Evolutionary conservation across 371 early-diverging fungal species (phyloP).

Genomic region (Mortierella sp.): DNA sequence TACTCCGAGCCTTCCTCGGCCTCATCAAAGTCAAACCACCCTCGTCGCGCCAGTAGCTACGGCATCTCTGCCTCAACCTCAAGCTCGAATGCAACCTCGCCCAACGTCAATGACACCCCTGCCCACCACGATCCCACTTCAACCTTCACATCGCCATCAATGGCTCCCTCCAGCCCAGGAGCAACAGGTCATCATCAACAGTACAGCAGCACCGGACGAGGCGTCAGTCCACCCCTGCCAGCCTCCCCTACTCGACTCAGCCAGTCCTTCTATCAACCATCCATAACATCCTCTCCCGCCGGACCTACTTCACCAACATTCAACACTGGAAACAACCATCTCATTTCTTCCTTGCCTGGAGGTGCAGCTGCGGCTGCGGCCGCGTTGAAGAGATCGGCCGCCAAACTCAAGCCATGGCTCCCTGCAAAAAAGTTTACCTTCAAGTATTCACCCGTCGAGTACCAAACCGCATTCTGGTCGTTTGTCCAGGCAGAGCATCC

Average conservation of each 20-base stretch:
- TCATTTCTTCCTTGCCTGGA: slow-evolving; percentile 27
- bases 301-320: slow-evolving; percentile 26
- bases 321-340: background rate
- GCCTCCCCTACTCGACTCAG: slow-evolving; percentile 45
- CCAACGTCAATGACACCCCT: background rate
- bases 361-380: slow-evolving; percentile 39
- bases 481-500: slow-evolving; percentile 73
- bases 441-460: slow-evolving; percentile 47
- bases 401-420: slow-evolving; percentile 50
- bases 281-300: slow-evolving; percentile 35
- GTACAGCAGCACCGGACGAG: slow-evolving; percentile 19
- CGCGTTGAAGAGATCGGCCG: slow-evolving; percentile 41
- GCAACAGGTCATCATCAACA: slow-evolving; percentile 10
- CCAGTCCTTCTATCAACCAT: slow-evolving; percentile 45
- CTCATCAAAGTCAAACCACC: slow-evolving; percentile 22
- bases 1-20: slow-evolving; percentile 48
- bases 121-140: background rate
- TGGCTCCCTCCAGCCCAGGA: slow-evolving; percentile 29
- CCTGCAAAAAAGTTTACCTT: slow-evolving; percentile 53
- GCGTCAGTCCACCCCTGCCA: slow-evolving; percentile 33
- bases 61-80: slow-evolving; percentile 12
- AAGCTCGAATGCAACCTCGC: slow-evolving; percentile 4
- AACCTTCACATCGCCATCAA: background rate
- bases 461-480: slow-evolving; percentile 66
- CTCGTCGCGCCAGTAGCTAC: slow-evolving; percentile 30